These are phyloP conservation scores for Lentinula sp. DNA, from an alignment of 768 basidiomycete species.

Conservation along the genomic window DNA sequence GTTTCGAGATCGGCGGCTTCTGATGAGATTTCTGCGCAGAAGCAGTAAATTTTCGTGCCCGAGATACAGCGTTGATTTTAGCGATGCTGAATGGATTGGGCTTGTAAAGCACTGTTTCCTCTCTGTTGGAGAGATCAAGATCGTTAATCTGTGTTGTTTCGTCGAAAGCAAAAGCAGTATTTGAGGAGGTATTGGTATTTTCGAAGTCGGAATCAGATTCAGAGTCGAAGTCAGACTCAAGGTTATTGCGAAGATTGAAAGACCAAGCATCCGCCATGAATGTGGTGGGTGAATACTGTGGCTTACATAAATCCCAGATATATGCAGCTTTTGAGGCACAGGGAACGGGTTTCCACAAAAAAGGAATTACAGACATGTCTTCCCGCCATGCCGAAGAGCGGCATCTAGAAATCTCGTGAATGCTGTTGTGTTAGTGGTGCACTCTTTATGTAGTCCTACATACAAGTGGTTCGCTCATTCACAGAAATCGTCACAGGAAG, in stretches of 20 bases:
- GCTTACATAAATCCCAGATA: neutral
- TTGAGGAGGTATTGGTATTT: conserved; percentile 6
- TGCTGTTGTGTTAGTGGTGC: no score
- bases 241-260: conserved; percentile 2
- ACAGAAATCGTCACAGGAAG: no score
- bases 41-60: conserved; percentile 16
- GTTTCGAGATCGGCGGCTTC: neutral
- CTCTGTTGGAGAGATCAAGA: conserved; percentile 53
- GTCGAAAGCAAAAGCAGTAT: conserved; percentile 5
- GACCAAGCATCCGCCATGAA: neutral
- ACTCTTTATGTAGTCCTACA: no score
- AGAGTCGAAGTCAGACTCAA: conserved; percentile 3
- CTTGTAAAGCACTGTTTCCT: conserved; percentile 59
- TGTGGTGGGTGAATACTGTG: neutral
- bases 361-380: no score
- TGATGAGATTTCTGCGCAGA: neutral
- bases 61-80: conserved; percentile 65
- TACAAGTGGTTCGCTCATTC: no score
- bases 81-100: conserved; percentile 81
- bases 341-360: no score
- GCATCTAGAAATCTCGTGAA: no score
- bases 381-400: no score
- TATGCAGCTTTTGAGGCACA: no score
- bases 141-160: conserved; percentile 25
- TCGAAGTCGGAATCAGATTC: conserved; percentile 16